phyloP scores from a whole-genome alignment of 495 filamentous ascomycete species.

The Glonium stellatum region DNA sequence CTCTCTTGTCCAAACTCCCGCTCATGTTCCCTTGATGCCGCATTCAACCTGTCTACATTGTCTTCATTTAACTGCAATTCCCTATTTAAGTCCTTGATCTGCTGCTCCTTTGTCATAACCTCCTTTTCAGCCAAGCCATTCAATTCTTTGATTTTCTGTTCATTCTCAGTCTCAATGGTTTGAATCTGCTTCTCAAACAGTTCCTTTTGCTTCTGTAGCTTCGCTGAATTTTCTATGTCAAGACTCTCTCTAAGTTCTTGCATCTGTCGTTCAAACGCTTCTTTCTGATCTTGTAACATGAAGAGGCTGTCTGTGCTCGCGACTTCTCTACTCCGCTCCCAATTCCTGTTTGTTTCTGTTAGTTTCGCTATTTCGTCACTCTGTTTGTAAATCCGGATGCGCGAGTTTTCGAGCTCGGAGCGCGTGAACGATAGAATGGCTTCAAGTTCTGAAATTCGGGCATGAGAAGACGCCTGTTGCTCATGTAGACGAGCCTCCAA shows the following conservation, averaged over 20 bases:
- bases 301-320: not conserved
- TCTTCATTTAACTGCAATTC: slow-evolving; percentile 18
- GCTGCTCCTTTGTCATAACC: slow-evolving; percentile 1
- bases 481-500: slow-evolving; percentile 14
- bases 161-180: not conserved
- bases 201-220: slow-evolving; percentile 21
- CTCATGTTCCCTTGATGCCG: slow-evolving; percentile 8
- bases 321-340: not conserved
- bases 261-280: slow-evolving; percentile 15
- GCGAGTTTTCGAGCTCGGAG: slow-evolving; percentile 16
- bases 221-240: slow-evolving; percentile 13
- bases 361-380: slow-evolving; percentile 10
- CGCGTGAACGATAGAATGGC: slow-evolving; percentile 18
- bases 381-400: slow-evolving; percentile 9
- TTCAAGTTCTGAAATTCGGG: slow-evolving; percentile 20
- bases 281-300: slow-evolving; percentile 7
- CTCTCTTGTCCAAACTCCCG: slow-evolving; percentile 10
- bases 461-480: slow-evolving; percentile 16
- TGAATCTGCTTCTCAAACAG: slow-evolving; percentile 21
- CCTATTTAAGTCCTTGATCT: slow-evolving; percentile 10
- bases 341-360: not conserved
- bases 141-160: slow-evolving; percentile 1
- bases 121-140: slow-evolving; percentile 9
- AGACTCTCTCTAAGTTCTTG: slow-evolving; percentile 20
- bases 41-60: slow-evolving; percentile 1